Percentiles rank a stretch among this genome's conserved stretches.
These are phyloP conservation scores for Williopsis jadinii DNA, from an alignment of 1,139 yeast genomes.

Conservation along the genomic window DNA sequence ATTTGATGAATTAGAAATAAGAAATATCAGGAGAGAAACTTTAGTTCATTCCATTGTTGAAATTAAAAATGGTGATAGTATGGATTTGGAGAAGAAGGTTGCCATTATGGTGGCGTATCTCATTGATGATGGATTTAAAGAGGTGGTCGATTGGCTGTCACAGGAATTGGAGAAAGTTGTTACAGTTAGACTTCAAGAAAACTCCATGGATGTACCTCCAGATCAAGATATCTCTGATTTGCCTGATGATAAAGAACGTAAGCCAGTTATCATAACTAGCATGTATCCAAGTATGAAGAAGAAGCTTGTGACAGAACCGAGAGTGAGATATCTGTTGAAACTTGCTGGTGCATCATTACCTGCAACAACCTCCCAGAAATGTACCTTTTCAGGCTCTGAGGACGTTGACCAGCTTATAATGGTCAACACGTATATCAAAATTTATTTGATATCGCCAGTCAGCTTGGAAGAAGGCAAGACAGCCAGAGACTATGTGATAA, in stretches of 20 bases:
- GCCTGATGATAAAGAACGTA: not conserved
- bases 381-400: conserved; percentile 16
- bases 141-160: conserved; percentile 37
- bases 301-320: conserved; percentile 23
- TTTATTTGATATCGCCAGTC: conserved; percentile 27
- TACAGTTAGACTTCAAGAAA: conserved; percentile 20
- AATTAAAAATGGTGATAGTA: conserved; percentile 19
- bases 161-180: conserved; percentile 30
- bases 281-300: conserved; percentile 4
- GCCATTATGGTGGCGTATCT: conserved; percentile 45
- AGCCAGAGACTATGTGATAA: conserved; percentile 18
- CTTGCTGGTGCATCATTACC: conserved; percentile 26
- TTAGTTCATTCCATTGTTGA: conserved; percentile 9
- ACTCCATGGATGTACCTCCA: conserved; percentile 15
- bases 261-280: conserved; percentile 8
- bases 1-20: not conserved
- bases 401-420: conserved; percentile 19
- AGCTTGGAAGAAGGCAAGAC: conserved; percentile 17
- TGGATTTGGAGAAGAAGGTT: conserved; percentile 36
- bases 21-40: not conserved
- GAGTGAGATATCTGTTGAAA: conserved; percentile 25
- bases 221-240: conserved; percentile 23
- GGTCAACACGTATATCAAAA: conserved; percentile 23
- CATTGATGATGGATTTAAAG: conserved; percentile 37
- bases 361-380: conserved; percentile 11